Percentiles rank a stretch among this genome's conserved stretches.
Evolutionary conservation across 163 green algal genomes (phyloP).

Genomic region (Scenedesmus sp.): DNA sequence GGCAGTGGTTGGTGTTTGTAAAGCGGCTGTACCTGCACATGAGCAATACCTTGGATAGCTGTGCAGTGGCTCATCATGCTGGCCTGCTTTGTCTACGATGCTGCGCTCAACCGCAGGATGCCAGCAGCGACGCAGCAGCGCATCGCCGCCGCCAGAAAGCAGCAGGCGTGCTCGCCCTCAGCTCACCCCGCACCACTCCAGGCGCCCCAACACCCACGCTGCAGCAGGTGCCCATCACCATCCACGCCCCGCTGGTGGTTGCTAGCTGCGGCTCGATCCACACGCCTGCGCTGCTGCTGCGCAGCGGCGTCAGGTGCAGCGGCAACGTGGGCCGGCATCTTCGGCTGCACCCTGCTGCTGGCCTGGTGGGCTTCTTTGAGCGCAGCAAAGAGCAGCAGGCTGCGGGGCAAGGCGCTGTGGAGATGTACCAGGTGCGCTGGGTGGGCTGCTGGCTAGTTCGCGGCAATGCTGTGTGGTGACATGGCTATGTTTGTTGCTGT

Average conservation of each 20-base stretch:
- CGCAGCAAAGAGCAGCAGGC: slow-evolving; percentile 6
- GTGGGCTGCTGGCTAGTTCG: not conserved
- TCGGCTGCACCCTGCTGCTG: slow-evolving; percentile 69
- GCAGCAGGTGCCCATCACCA: slow-evolving; percentile 10
- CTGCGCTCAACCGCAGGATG: not conserved
- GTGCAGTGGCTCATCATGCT: not conserved
- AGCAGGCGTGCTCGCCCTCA: not conserved
- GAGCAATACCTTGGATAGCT: not conserved
- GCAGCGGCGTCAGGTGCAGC: slow-evolving; percentile 64
- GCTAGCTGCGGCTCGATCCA: slow-evolving; percentile 69
- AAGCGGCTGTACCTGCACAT: too few species aligned
- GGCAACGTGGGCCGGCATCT: slow-evolving; percentile 80
- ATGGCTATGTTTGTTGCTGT: not conserved
- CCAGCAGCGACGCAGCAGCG: not conserved
- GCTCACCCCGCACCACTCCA: not conserved
- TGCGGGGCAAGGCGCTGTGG: slow-evolving; percentile 21
- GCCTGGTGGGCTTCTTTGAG: slow-evolving; percentile 41
- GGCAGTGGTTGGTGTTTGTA: too few species aligned
- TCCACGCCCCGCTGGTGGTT: slow-evolving; percentile 68
- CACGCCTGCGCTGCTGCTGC: slow-evolving; percentile 80
- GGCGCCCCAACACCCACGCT: not conserved
- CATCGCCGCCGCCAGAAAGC: not conserved
- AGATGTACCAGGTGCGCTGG: slow-evolving; percentile 49
- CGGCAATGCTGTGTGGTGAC: not conserved
- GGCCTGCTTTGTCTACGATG: not conserved